A percentile compares a stretch with the other conserved stretches of the same genome.
These are phyloP conservation scores for Aspergillus uvarum DNA, from an alignment of 2,329 filamentous ascomycete genomes.

Conservation along the genomic window DNA sequence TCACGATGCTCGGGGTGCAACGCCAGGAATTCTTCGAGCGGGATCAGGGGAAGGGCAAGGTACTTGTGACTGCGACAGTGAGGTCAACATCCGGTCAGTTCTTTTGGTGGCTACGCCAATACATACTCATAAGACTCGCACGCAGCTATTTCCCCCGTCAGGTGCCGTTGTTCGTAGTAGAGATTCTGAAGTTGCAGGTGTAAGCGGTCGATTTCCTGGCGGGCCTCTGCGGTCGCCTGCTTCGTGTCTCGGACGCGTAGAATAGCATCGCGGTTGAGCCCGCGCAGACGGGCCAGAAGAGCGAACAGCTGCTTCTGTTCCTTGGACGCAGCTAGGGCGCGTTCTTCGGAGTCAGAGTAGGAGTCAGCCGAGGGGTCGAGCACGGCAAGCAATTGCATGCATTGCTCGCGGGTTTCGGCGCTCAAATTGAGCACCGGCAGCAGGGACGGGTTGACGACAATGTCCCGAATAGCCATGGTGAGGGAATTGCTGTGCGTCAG, in stretches of 20 bases:
- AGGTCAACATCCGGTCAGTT: neutral
- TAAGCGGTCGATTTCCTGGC: slow-evolving; percentile 86
- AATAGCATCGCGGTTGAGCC: slow-evolving; percentile 77
- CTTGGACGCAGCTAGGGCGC: slow-evolving; percentile 63
- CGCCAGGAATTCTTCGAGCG: slow-evolving; percentile 75
- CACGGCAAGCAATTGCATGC: slow-evolving; percentile 59
- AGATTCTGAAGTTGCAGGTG: slow-evolving; percentile 93
- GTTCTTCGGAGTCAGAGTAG: slow-evolving; percentile 45
- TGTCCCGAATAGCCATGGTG: slow-evolving; percentile 56
- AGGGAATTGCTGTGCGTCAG: slow-evolving; percentile 11
- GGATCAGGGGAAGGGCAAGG: slow-evolving; percentile 78
- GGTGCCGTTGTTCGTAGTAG: slow-evolving; percentile 90
- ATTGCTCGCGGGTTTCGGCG: slow-evolving; percentile 70
- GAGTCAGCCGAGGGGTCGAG: slow-evolving; percentile 52
- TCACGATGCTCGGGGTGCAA: slow-evolving; percentile 72
- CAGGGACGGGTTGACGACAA: slow-evolving; percentile 66
- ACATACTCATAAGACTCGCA: slow-evolving; percentile 90
- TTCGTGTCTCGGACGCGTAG: slow-evolving; percentile 84
- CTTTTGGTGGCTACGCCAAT: neutral
- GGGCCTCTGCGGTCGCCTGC: slow-evolving; percentile 76
- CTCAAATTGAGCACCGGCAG: slow-evolving; percentile 69
- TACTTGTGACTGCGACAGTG: slow-evolving; percentile 67
- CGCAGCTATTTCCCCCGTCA: slow-evolving; percentile 83
- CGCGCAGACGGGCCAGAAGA: slow-evolving; percentile 75
- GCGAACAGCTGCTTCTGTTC: slow-evolving; percentile 79